Evolutionary conservation across 768 basidiomycete species (phyloP), one percentile per base, ranked within the genome.

Genomic region (Tylopilus vinaceipallidus): DNA sequence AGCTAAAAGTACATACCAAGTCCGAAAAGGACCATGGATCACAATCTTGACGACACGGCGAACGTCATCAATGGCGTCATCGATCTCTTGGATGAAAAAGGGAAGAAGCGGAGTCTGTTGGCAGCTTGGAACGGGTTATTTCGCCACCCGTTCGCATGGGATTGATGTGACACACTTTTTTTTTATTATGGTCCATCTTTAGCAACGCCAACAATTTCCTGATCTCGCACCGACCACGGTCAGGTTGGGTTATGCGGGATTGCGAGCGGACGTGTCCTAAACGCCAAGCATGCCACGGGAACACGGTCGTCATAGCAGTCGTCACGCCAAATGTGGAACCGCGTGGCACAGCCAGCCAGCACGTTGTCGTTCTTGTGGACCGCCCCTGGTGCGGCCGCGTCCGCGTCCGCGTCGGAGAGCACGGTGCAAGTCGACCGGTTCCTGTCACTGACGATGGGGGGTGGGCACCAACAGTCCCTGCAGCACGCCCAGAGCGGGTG

Each of bases 171-270:
- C n/a, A n/a, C 27, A 6, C 12, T 12, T 6, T 6, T 29, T 6
- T 12, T 29, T 12, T 6, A 6, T 12, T 12, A n/a, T 12, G 13
- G 27, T 17, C 14, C 32, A 13, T 29, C 27, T 4, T 13, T 53
- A 93, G 88, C 88, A 90, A 83, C 86, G 84, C 17, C 81, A 83
- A 63, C 83, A 92, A 57, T 92, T 93, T 71, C 92, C 93, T 0
- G 85, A 91, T 42, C 76, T 94, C 6, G 66, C 76, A 0, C 83
- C 85, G 4, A 73, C 75, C 3, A 65, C 79, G 3, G 64, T 76
- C 0, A 84, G 86, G 9, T 72, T 80, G 0, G 83, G 82, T 37
- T 95, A 88, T 56, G 84, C 91, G 86, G 84, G 0, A 87, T 94
- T 53, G 76, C 90, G 4, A 82, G 84, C 22, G 92, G 91, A 5